phyloP scores from a whole-genome alignment of 768 basidiomycete species.

The Agrocybe praecox region DNA sequence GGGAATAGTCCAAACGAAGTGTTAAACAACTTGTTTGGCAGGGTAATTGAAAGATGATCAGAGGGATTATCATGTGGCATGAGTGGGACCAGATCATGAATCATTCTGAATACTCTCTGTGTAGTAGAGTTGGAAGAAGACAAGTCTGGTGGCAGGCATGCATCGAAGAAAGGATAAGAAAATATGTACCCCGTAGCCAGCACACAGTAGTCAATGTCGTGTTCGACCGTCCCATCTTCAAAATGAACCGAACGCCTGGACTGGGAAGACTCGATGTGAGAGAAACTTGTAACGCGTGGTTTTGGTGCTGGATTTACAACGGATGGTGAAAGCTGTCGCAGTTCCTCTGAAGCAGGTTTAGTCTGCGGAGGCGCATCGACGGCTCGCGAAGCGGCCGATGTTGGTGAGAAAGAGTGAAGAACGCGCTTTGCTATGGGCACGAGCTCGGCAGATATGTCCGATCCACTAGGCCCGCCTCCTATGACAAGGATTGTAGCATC shows the following conservation, averaged over 20 bases:
- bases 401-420: constrained; percentile 55
- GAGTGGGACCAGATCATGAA: constrained; percentile 40
- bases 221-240: constrained; percentile 58
- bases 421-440: constrained; percentile 42
- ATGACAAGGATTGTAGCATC: constrained; percentile 48
- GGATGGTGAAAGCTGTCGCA: background rate
- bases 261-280: background rate
- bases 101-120: constrained; percentile 26
- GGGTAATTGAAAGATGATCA: constrained; percentile 34
- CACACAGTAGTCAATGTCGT: constrained; percentile 61
- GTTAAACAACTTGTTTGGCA: constrained; percentile 52
- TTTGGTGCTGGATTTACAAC: background rate
- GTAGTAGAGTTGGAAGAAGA: constrained; percentile 10
- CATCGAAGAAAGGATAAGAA: constrained; percentile 61
- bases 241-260: constrained; percentile 44
- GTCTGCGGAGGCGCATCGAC: background rate
- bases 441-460: constrained; percentile 68
- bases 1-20: constrained; percentile 72
- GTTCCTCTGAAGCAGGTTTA: background rate
- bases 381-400: constrained; percentile 27
- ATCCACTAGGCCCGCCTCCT: constrained; percentile 66
- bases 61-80: background rate
- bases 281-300: constrained; percentile 11
- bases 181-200: constrained; percentile 78
- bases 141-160: background rate